These are phyloP conservation scores for Aspergillus phoenicis DNA, from an alignment of 2,329 filamentous ascomycete genomes.

Conservation along the genomic window DNA sequence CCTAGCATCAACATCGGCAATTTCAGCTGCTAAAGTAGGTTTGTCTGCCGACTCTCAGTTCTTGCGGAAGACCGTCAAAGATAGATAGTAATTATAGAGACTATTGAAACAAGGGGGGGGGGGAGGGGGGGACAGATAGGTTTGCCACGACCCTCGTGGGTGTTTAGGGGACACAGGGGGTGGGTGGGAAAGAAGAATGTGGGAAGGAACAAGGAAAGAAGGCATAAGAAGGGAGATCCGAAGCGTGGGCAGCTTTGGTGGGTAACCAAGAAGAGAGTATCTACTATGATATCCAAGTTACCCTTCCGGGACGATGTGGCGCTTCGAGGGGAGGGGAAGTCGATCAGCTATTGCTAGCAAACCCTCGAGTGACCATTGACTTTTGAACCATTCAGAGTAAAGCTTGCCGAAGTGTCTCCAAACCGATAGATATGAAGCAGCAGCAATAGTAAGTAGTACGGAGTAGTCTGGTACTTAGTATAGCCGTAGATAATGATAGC, in stretches of 20 bases:
- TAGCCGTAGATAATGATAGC: too few relatives aligned
- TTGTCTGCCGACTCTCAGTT: background rate
- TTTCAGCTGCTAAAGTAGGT: background rate
- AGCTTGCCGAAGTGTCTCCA: too few relatives aligned
- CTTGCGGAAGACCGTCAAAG: background rate
- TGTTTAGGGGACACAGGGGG: too few relatives aligned
- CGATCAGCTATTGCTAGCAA: too few relatives aligned
- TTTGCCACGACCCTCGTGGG: background rate
- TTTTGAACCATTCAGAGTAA: too few relatives aligned
- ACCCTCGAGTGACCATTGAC: too few relatives aligned
- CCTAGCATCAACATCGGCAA: conserved; percentile 5
- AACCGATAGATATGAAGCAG: background rate
- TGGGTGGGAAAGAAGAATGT: background rate
- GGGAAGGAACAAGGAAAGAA: background rate
- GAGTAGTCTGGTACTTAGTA: too few relatives aligned
- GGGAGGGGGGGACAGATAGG: background rate
- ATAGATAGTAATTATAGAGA: background rate
- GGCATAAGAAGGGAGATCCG: too few relatives aligned
- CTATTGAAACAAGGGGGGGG: background rate
- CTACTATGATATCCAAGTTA: background rate
- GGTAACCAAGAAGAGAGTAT: too few relatives aligned
- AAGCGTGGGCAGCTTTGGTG: too few relatives aligned
- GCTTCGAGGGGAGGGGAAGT: too few relatives aligned
- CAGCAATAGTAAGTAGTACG: background rate
- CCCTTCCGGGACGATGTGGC: background rate